Evolutionary conservation across 1,139 yeast species (phyloP), one percentile per base, ranked within the genome.

Genomic region (Debaryomycetaceae sp.): DNA sequence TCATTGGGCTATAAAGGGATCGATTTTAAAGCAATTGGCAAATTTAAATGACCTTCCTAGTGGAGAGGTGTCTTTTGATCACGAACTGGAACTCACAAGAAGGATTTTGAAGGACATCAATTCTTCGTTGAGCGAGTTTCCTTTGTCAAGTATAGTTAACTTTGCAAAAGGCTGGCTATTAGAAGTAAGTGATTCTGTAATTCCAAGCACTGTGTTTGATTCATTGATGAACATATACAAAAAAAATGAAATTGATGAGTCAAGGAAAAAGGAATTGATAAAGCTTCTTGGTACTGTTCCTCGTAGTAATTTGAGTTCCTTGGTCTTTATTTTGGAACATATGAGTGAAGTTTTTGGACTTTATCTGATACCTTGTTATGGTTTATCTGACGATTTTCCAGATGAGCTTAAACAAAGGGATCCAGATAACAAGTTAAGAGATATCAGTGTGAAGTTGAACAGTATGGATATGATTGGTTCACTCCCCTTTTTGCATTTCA

Each of bases 121-220:
- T 6, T 52, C 53, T 1, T 39, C 49, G 14, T 47, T 67, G 20
- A 41, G 49, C 9, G 36, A 41, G 6, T 53, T 55, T 40, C 39
- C 43, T 2, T 29, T 47, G 2, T 42, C 38, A 4, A 51, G 51
- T 22, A 49, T 62, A 24, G 51, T 72, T 4, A 70, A 67, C 45
- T 74, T 72, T 45, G 40, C 69, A 24, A 69, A 69, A 46, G 62
- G 60, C 45, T 75, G 80, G 80, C 53, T 74, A 24, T 59, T 75
- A 29, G 78, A 75, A 47, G 63, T 69, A 11, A 63, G 68, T 36
- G 80, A 75, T 48, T 69, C 77, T 0, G 49, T 72, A 31, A 68
- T 75, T n/a, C 79, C 79, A 0, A 70, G 72, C 48, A 63, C 71
- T 52, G 63, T 68, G 1, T 71, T 62, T 50, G 78, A 73, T 44